These are phyloP conservation scores for Aspergillus proliferans DNA, from an alignment of 2,329 filamentous ascomycete genomes.

Conservation along the genomic window DNA sequence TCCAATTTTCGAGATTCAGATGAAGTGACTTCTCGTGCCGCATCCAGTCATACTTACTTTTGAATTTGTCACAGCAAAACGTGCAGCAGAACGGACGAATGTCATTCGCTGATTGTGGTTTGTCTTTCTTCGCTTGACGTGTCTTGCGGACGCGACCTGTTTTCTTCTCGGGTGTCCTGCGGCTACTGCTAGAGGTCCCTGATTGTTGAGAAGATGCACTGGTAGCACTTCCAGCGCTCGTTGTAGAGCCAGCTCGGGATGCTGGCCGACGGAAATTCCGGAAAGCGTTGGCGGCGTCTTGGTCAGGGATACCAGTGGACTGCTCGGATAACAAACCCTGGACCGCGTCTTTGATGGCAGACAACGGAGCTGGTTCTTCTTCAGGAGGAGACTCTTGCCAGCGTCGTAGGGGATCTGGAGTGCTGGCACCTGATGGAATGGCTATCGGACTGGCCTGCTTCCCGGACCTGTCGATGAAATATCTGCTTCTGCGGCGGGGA, in stretches of 20 bases:
- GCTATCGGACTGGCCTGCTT: background rate
- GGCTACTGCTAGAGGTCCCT: background rate
- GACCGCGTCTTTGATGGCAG: background rate
- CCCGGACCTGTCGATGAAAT: background rate
- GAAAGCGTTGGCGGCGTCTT: background rate
- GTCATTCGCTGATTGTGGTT: background rate
- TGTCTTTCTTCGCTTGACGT: background rate
- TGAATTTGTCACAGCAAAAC: slow-evolving; percentile 9
- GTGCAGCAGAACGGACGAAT: slow-evolving; percentile 5
- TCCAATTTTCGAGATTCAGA: slow-evolving; percentile 7
- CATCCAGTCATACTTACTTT: slow-evolving; percentile 7
- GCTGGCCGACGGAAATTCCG: background rate
- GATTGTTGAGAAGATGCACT: background rate
- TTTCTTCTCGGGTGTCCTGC: background rate
- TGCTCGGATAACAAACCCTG: background rate
- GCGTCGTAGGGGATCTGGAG: background rate
- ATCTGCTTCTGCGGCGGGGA: background rate
- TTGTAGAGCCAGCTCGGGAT: background rate
- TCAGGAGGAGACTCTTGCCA: slow-evolving; percentile 1
- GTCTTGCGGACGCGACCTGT: background rate
- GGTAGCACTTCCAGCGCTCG: background rate
- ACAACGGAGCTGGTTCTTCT: background rate
- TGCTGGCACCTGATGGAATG: background rate
- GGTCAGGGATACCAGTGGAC: background rate
- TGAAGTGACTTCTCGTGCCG: slow-evolving; percentile 10